phyloP scores from a whole-genome alignment of 768 basidiomycete species.

The Phylloporus sp. region DNA sequence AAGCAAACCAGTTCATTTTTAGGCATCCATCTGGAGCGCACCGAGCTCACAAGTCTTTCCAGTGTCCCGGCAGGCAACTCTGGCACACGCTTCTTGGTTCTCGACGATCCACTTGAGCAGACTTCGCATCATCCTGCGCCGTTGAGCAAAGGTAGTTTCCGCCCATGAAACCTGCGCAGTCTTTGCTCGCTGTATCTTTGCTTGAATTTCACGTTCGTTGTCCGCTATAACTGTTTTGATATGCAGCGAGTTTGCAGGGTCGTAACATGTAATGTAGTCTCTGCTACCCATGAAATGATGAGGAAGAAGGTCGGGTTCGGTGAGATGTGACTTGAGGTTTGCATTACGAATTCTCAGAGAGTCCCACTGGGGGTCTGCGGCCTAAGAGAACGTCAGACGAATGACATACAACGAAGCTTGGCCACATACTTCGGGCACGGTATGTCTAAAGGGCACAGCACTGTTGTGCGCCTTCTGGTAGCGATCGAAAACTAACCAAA shows the following conservation, averaged over 20 bases:
- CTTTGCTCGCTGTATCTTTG: slow-evolving; percentile 65
- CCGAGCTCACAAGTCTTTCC: slow-evolving; percentile 82
- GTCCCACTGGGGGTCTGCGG: slow-evolving; percentile 57
- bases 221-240: slow-evolving; percentile 77
- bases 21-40: not conserved
- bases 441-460: slow-evolving; percentile 62
- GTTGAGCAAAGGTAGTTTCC: slow-evolving; percentile 68
- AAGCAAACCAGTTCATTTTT: slow-evolving; percentile 3
- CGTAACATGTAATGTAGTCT: slow-evolving; percentile 85
- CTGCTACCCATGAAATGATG: slow-evolving; percentile 41
- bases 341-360: slow-evolving; percentile 54
- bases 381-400: slow-evolving; percentile 34
- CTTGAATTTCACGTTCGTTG: slow-evolving; percentile 61
- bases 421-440: slow-evolving; percentile 52
- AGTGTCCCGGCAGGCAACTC: slow-evolving; percentile 88
- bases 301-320: slow-evolving; percentile 52
- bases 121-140: slow-evolving; percentile 81
- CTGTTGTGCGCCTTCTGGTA: slow-evolving; percentile 73
- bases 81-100: slow-evolving; percentile 82
- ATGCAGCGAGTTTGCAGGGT: slow-evolving; percentile 85
- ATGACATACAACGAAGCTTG: not conserved
- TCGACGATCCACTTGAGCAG: slow-evolving; percentile 90
- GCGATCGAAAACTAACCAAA: slow-evolving; percentile 73
- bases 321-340: slow-evolving; percentile 61
- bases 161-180: slow-evolving; percentile 73